Evolutionary conservation across 495 filamentous ascomycete genomes (phyloP), one percentile per base, ranked within the genome.

Genomic region (Friedmanniomyces simplex): DNA sequence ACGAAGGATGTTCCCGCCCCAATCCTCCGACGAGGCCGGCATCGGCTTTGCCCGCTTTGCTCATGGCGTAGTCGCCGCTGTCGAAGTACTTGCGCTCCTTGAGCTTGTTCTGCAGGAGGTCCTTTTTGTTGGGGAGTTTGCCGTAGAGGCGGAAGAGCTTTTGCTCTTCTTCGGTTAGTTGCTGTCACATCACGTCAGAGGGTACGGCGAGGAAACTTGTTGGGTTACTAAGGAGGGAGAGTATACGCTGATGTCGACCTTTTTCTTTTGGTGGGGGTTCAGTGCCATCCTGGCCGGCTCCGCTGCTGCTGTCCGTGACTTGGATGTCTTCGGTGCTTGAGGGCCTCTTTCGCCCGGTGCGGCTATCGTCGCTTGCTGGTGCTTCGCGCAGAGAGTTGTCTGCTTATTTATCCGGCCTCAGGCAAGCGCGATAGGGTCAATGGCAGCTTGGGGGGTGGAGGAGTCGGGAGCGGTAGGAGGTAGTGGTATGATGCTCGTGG

Each of bases 11-110:
- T 71, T 94, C 86, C 61, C 86, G 88, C 63, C 93, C 93, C 68
- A 98, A 88, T 68, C 82, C 86, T 69, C 91, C 93, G 34, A 94
- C 89, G 5, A 64, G 57, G 67, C 91, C 93, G 65, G 91, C 85
- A 69, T 93, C 87, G 59, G 90, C 87, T 74, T 97, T 98, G 70
- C 94, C 93, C 46, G 93, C 94, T 78, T 98, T 97, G 72, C 86
- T 91, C 74, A 97, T 86, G 67, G 93, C 94, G 63, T 97, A 97
- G 74, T 97, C 91, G 65, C 91, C 91, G 52, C 85, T 89, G 78
- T 98, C 93, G 72, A 98, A 98, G 76, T 96, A 98, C 77, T 97
- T 98, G 73, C 94, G 91, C 71, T 95, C 91, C 81, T 88, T 87
- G 69, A 98, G 82, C 71, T 97, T 95, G 76, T 96, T 96, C 78